Evolutionary conservation across 768 basidiomycete genomes (phyloP), one percentile per base, ranked within the genome.

Genomic region (Lactifluus volemus): DNA sequence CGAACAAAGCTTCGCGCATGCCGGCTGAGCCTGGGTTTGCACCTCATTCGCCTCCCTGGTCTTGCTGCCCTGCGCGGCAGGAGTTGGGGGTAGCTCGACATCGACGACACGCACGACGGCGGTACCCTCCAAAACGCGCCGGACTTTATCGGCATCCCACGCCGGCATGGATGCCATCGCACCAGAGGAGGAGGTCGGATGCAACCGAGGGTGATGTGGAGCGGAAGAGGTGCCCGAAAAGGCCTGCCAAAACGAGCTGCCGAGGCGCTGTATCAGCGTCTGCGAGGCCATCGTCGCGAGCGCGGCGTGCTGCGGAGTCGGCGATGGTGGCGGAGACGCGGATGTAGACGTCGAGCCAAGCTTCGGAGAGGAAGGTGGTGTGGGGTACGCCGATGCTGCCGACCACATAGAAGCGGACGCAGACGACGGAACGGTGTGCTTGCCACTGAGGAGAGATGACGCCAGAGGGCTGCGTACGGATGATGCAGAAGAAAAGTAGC

Each of bases 241-340:
- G 15, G 92, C 92, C 64, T 92, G 90, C 88, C 91, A 89, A 75
- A 94, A 93, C 48, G 91, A 89, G 21, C 76, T 71, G 5, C 88
- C 85, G 36, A 94, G 78, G 68, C 84, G 85, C 68, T 76, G 74
- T 54, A 89, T 65, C 34, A 95, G 74, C 0, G 92, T 93, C 74
- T 91, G 85, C 49, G 83, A 82, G 9, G 89, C 91, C 63, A 91
- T 76, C n/a, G 82, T 80, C 11, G 90, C 91, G 17, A 85, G 75
- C 68, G 85, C 75, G 7, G 82, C 83, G 14, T 79, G 75, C 59
- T 75, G 72, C 0, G 71, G 63, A 0, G 68, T 70, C 12, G 73
- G 70, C 21, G 55, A 75, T n/a, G 73, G 70, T 63, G 70, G 70
- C 67, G 53, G 67, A 68, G 61, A 74, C 49, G 61, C 29, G 2